Conservation (phyloP, 257 asterid genomes). For the Gentiana macrophylla region DNA sequence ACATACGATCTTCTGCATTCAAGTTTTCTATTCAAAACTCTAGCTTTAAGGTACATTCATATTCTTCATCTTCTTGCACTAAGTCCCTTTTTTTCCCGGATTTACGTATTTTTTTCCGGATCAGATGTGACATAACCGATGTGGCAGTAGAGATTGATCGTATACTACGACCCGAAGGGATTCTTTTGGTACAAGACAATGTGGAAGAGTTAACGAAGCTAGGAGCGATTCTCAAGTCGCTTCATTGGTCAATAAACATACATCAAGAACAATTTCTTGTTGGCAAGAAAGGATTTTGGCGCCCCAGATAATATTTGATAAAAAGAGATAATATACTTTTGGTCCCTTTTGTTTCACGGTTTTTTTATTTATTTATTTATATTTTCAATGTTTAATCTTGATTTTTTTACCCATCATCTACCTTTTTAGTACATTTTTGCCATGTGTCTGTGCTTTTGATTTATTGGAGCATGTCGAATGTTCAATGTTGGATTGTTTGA, state of each 20-base stretch:
- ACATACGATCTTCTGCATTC: constrained; percentile 89
- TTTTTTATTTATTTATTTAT: no score
- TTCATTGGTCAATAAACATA: constrained; percentile 63
- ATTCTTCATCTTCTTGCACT: neutral
- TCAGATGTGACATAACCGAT: constrained; percentile 76
- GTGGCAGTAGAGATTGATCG: constrained; percentile 82
- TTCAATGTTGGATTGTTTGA: no score
- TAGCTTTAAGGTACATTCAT: constrained; percentile 50
- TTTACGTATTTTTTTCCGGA: neutral
- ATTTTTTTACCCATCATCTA: no score
- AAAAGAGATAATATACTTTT: no score
- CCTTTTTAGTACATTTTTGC: no score
- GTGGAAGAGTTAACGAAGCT: constrained; percentile 42
- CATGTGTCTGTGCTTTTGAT: no score
- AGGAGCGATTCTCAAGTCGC: constrained; percentile 47
- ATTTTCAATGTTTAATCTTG: no score
- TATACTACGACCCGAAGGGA: constrained; percentile 76
- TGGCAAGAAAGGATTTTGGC: constrained; percentile 76
- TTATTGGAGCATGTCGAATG: no score
- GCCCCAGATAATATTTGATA: constrained; percentile 27
- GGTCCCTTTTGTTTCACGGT: no score
- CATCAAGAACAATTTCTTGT: constrained; percentile 75
- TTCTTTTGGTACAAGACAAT: constrained; percentile 68
- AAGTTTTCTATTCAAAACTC: constrained; percentile 60
- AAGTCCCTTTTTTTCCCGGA: neutral